Conservation (phyloP, 1,284 basidiomycete genomes). For the Coriolopsis trogii region DNA sequence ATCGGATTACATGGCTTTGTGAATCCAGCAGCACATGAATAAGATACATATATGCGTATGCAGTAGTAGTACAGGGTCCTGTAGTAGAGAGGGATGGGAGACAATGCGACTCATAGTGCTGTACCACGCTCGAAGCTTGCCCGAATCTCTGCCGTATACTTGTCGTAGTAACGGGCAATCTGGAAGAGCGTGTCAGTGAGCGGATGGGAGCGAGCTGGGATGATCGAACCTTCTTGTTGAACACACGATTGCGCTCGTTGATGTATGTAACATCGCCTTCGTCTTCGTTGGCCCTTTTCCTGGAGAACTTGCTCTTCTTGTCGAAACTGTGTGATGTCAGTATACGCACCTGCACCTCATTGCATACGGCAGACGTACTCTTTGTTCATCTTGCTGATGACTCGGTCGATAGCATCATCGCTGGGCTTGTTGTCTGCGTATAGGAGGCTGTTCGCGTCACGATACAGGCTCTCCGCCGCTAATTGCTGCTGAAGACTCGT, state of each 20-base stretch:
- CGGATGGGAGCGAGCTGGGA: not conserved
- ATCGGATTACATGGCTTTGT: no score
- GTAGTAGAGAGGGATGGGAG: no score
- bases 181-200: conserved; percentile 32
- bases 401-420: conserved; percentile 93
- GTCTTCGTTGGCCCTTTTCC: conserved; percentile 88
- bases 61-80: no score
- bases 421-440: conserved; percentile 95
- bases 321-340: conserved; percentile 72
- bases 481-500: conserved; percentile 65
- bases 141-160: conserved; percentile 93
- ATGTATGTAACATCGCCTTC: conserved; percentile 98
- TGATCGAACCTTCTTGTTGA: conserved; percentile 89
- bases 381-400: conserved; percentile 89
- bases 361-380: conserved; percentile 68
- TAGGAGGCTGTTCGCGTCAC: conserved; percentile 86
- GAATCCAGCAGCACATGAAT: no score
- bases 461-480: conserved; percentile 81
- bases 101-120: conserved; percentile 74
- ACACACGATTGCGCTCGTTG: conserved; percentile 98
- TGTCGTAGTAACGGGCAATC: conserved; percentile 97
- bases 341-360: not conserved
- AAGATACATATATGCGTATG: no score
- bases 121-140: conserved; percentile 96
- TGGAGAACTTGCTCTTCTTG: conserved; percentile 85